phyloP scores from a whole-genome alignment of 106 monocot species.

The Apostasia ramifera region DNA sequence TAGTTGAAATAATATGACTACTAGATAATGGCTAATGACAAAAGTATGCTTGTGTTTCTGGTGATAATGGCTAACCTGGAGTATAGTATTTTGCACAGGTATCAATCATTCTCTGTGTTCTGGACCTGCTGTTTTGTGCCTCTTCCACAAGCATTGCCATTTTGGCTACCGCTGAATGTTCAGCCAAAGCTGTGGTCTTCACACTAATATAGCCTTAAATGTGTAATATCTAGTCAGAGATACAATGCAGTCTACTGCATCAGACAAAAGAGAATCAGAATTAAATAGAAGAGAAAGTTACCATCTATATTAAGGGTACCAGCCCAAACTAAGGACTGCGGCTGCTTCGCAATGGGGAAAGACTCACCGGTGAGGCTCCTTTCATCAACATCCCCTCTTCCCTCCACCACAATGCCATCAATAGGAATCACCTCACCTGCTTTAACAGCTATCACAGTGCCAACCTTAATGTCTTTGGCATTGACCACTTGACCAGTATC shows the following conservation, averaged over 20 bases:
- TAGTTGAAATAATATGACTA: too few species aligned
- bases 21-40: too few species aligned
- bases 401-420: constrained; percentile 79
- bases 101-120: constrained; percentile 78
- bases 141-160: constrained; percentile 96
- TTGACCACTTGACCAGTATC: constrained; percentile 59
- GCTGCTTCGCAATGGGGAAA: constrained; percentile 74
- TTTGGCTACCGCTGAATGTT: constrained; percentile 85
- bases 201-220: constrained; percentile 77
- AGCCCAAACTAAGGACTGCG: constrained; percentile 76
- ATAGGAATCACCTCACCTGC: constrained; percentile 93
- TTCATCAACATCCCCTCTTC: constrained; percentile 79
- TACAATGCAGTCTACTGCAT: background rate
- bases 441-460: constrained; percentile 70
- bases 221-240: background rate
- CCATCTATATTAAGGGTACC: constrained; percentile 92
- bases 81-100: constrained; percentile 87
- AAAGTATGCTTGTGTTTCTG: background rate
- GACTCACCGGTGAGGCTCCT: constrained; percentile 87
- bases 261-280: background rate
- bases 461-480: constrained; percentile 49
- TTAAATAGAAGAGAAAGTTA: constrained; percentile 9
- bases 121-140: constrained; percentile 86
- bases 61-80: constrained; percentile 49
- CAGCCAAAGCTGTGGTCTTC: constrained; percentile 83